Evolutionary conservation across 1,284 basidiomycete genomes (phyloP).

Genomic region (Apiotrichum siamense): DNA sequence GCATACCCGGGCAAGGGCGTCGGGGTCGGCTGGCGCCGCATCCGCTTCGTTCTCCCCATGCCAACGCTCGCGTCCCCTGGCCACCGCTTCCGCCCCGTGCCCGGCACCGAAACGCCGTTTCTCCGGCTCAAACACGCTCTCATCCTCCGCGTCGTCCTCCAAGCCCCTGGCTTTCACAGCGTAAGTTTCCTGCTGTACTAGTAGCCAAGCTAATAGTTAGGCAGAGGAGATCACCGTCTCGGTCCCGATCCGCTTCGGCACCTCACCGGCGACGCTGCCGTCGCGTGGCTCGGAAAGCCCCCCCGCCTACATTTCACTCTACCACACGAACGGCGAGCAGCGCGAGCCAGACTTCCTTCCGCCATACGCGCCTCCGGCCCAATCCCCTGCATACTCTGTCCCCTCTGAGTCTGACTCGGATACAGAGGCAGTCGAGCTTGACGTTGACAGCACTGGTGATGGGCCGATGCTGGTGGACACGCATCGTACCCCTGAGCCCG

Average conservation of each 20-base stretch:
- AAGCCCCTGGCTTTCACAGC: constrained; percentile 13
- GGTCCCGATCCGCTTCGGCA: constrained; percentile 39
- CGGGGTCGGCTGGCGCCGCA: constrained; percentile 27
- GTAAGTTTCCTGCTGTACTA: background rate
- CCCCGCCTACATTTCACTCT: constrained; percentile 42
- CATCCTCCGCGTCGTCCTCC: constrained; percentile 36
- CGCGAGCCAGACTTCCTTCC: too few relatives aligned
- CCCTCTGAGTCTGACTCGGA: too few relatives aligned
- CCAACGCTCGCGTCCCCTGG: constrained; percentile 26
- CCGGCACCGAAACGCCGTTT: constrained; percentile 35
- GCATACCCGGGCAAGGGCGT: background rate
- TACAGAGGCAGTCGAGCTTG: too few relatives aligned
- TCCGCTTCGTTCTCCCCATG: constrained; percentile 34
- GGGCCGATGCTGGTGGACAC: too few relatives aligned
- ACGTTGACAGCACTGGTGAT: too few relatives aligned
- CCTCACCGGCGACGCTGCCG: constrained; percentile 22
- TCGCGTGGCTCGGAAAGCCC: constrained; percentile 6
- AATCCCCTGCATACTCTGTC: too few relatives aligned
- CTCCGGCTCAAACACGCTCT: constrained; percentile 37
- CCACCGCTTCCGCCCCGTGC: background rate
- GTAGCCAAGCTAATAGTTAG: background rate
- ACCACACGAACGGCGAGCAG: constrained; percentile 41
- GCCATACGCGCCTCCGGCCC: too few relatives aligned
- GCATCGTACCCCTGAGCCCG: too few relatives aligned
- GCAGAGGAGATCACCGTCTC: constrained; percentile 30